These are phyloP conservation scores for Pyrrhoderma noxium DNA, from an alignment of 1,284 basidiomycete genomes.

Conservation along the genomic window DNA sequence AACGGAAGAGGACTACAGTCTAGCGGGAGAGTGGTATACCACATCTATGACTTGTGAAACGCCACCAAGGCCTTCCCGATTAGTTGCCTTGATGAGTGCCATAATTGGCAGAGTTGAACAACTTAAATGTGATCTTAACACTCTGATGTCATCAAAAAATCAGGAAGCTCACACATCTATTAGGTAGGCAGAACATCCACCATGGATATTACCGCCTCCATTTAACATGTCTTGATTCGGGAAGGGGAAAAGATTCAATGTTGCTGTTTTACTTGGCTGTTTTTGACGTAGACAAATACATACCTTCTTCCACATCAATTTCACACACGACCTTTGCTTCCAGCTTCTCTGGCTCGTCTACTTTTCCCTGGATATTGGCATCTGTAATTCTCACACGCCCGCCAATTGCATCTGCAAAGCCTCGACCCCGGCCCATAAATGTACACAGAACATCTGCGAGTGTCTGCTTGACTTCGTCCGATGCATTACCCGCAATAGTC, in stretches of 20 bases:
- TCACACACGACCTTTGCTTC: slow-evolving; percentile 40
- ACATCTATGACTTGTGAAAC: slow-evolving; percentile 42
- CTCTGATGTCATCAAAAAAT: background rate
- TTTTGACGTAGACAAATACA: slow-evolving; percentile 8
- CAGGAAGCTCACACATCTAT: slow-evolving; percentile 37
- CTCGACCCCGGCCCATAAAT: slow-evolving; percentile 26
- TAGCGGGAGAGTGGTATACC: slow-evolving; percentile 47
- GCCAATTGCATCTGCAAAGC: slow-evolving; percentile 30
- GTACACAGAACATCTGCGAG: slow-evolving; percentile 30
- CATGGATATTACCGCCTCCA: slow-evolving; percentile 33
- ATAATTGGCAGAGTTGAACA: slow-evolving; percentile 39
- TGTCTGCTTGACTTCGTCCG: slow-evolving; percentile 33
- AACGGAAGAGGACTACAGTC: slow-evolving; percentile 24
- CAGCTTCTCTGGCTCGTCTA: slow-evolving; percentile 29
- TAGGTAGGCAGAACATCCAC: slow-evolving; percentile 39
- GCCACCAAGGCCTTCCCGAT: slow-evolving; percentile 23
- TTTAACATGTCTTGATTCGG: slow-evolving; percentile 41
- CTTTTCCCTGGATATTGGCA: slow-evolving; percentile 32
- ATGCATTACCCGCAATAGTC: slow-evolving; percentile 37
- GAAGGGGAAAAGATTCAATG: background rate
- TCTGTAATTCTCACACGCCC: slow-evolving; percentile 33
- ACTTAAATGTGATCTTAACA: slow-evolving; percentile 23
- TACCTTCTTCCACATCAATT: slow-evolving; percentile 40
- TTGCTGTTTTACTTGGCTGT: background rate
- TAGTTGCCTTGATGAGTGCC: slow-evolving; percentile 26